Base-by-base conservation (phyloP, 306 rosid species). In the Ceratonia siliqua region DNA sequence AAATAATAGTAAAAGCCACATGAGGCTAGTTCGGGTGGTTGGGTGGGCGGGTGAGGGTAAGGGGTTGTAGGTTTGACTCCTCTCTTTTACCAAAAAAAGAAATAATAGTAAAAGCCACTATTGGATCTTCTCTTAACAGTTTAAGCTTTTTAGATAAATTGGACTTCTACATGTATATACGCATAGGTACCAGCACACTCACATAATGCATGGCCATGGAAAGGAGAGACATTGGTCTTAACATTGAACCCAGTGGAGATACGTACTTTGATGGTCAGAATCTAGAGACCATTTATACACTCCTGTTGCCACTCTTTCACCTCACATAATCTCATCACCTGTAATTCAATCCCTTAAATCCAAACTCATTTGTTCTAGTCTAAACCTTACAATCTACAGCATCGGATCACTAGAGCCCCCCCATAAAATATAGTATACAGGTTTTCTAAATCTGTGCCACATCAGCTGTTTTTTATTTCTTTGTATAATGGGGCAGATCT, bases 261-360 rank as follows among this genome's bases (percentile, higher is more conserved):
- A 36, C 52, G 2, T 67, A 27, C 49, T 59, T 42, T 28, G 48
- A 55, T 66, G 62, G 17, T 24, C 55, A 72, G 73, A 71, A 56
- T 42, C 38, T 48, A 41, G 70, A 73, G 28, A 42, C 21, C 14
- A 21, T 36, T 39, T 50, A 6, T 55, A 25, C 38, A 43, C 42
- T 4, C 65, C 12, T 35, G 2, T 45, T 56, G 12, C 63, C 45
- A 22, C 53, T 1, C 41, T 32, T 39, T 39, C 27, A 22, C 78
- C 61, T 20, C 30, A 12, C 36, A 53, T 15, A 57, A 55, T 56
- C 15, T 30, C 71, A 8, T 71, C 8, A 2, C 72, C 56, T 57
- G 41, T 35, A 35, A 32, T 64, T 63, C 15, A 39, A 17, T 17
- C 38, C 75, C 76, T 46, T 24, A 43, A 14, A 35, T 28, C 17